Evolutionary conservation across 2,329 filamentous ascomycete genomes (phyloP), one percentile per base, ranked within the genome.

Genomic region (Sclerotinia spermophila): DNA sequence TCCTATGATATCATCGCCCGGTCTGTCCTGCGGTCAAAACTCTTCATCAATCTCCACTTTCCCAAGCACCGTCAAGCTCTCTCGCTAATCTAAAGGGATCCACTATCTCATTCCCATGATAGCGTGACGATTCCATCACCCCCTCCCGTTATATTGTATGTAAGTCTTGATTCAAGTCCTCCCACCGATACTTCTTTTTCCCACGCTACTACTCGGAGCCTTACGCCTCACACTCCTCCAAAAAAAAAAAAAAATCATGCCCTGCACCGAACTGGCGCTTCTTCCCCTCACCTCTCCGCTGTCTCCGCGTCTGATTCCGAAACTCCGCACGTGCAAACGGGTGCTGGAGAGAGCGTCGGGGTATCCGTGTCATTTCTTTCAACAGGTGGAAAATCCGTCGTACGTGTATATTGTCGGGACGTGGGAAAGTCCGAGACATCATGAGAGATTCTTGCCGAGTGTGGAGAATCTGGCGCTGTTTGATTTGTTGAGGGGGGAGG

Each of bases 371-470:
- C 77, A 79, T 69, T 81, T 80, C 73, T 79, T 82, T 51, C 79
- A 81, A 33, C 82, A 84, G 66, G 60, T 81, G n/a, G 82, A 85
- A 69, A 81, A 85, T 71, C 80, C 82, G 0, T 74, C 77, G 0
- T 75, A 77, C 17, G 75, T 83, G 30, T 85, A 84, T 75, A 79
- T 85, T 19, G 65, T 85, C 11, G 83, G 83, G 13, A 80, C 80
- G 71, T 85, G 83, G 84, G 77, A 80, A 2, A 83, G 81, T 4
- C 74, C 82, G 4, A 76, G 76, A 1, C 78, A 81, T 67, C 84
- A 86, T 69, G 75, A 80, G 2, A 76, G 79, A 1, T 85, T 83
- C 78, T 80, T 85, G 6, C 80, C 81, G 0, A 81, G 82, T 0
- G 58, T 75, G 19, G 78, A 78, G 1, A 85, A 86, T 70, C 81